These are phyloP conservation scores for Leccinum huronense DNA, from an alignment of 1,284 basidiomycete species.

Conservation along the genomic window DNA sequence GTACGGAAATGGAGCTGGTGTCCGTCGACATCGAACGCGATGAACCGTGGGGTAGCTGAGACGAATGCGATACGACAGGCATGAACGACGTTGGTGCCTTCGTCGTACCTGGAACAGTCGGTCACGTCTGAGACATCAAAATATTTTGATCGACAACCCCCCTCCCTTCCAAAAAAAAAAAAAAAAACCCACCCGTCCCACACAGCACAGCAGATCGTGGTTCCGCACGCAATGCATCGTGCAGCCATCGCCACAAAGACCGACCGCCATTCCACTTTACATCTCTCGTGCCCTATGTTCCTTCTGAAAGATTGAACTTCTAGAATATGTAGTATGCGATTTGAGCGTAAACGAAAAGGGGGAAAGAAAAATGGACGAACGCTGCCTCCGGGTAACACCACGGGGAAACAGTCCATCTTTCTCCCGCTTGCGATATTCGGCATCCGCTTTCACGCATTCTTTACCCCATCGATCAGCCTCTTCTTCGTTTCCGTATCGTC, in stretches of 20 bases:
- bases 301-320: slow-evolving; percentile 67
- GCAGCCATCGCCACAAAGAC: slow-evolving; percentile 74
- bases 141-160: background rate
- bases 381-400: slow-evolving; percentile 74
- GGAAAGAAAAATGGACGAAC: slow-evolving; percentile 42
- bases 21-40: slow-evolving; percentile 71
- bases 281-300: slow-evolving; percentile 65
- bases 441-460: slow-evolving; percentile 59
- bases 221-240: slow-evolving; percentile 59
- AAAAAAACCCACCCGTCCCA: slow-evolving; percentile 70
- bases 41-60: slow-evolving; percentile 59
- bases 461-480: slow-evolving; percentile 60
- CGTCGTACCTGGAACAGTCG: slow-evolving; percentile 58
- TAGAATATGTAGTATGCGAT: slow-evolving; percentile 27
- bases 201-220: slow-evolving; percentile 74
- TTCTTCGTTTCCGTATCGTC: slow-evolving; percentile 55
- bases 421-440: slow-evolving; percentile 52
- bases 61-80: slow-evolving; percentile 59
- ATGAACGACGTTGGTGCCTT: slow-evolving; percentile 67
- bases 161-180: background rate
- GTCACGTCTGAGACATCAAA: slow-evolving; percentile 5
- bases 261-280: slow-evolving; percentile 65
- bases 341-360: background rate
- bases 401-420: slow-evolving; percentile 71
- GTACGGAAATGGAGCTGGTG: slow-evolving; percentile 64